Evolutionary conservation across 148 eudicot species (phyloP), one percentile per base, ranked within the genome.

Genomic region (Spergularia marina): DNA sequence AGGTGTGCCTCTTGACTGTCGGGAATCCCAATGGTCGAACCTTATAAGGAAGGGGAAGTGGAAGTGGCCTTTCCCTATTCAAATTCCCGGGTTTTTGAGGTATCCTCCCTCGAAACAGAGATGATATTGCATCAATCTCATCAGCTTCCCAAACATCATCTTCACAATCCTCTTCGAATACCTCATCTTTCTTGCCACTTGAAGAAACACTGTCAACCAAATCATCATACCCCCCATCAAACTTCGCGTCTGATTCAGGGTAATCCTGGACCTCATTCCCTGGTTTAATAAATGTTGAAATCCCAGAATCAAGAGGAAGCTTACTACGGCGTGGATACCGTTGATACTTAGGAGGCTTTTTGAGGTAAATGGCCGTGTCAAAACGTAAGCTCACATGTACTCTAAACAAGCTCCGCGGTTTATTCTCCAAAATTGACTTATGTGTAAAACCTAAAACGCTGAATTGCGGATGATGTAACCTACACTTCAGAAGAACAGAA

Each of bases 51-150:
- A 94, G 84, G 59, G 93, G 90, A 65, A 94, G 90, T 3, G 98
- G 98, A 53, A 90, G 85, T 67, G 97, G 93, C 79, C 98, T 90
- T 80, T 89, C 77, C 79, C 89, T 86, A 25, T 73, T 76, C 71
- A 85, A 78, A 44, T 86, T 94, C 79, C 98, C 93, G 1, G 94
- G 96, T 84, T 90, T 92, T 74, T 88, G 97, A 80, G 96, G 97
- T 60, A 95, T 79, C 57, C 98, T 89, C 63, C 97, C 92, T 77
- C 85, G 81, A 79, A 95, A 95, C 16, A 95, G 88, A 58, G 96
- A 89, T 66, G 97, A 85, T 77, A 95, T 95, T 25, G 98, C 92
- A 76, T 95, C 94, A 59, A 92, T 83, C 81, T 95, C 98, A 70
- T 92, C 97, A 0, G 74, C 71, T 52, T 88, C 87, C 97, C 98